phyloP scores from a whole-genome alignment of 1,139 yeast species.

The Arxiozyma telluris region DNA sequence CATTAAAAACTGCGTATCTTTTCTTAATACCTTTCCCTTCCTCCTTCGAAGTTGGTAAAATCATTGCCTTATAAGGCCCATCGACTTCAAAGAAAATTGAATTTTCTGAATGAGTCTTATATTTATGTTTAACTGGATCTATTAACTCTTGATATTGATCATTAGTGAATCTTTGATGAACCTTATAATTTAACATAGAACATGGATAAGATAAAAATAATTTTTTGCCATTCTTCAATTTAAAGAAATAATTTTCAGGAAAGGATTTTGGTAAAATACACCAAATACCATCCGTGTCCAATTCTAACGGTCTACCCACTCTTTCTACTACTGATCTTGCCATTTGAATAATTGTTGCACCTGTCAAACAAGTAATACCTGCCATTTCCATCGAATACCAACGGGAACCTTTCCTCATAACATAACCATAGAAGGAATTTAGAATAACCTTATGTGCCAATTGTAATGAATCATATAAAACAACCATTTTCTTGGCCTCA shows the following conservation, averaged over 20 bases:
- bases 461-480: constrained; percentile 88
- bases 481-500: constrained; percentile 90
- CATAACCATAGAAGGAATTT: constrained; percentile 96
- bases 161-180: constrained; percentile 84
- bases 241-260: constrained; percentile 77
- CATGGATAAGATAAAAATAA: constrained; percentile 84
- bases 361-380: constrained; percentile 95
- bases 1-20: constrained; percentile 93
- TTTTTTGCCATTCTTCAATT: constrained; percentile 68
- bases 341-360: constrained; percentile 96
- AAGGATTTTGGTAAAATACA: constrained; percentile 89
- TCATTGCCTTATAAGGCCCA: constrained; percentile 98
- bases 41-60: constrained; percentile 92
- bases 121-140: constrained; percentile 59
- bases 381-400: constrained; percentile 99
- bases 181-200: constrained; percentile 89
- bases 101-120: constrained; percentile 77
- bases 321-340: constrained; percentile 91
- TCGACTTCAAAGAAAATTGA: constrained; percentile 97
- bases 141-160: constrained; percentile 85
- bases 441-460: constrained; percentile 94
- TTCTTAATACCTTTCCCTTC: constrained; percentile 96
- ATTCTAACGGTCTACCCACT: constrained; percentile 87
- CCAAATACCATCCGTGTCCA: constrained; percentile 99
- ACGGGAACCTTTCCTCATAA: constrained; percentile 96